These are phyloP conservation scores for Colletotrichum sojae DNA, from an alignment of 2,329 filamentous ascomycete species.

Conservation along the genomic window DNA sequence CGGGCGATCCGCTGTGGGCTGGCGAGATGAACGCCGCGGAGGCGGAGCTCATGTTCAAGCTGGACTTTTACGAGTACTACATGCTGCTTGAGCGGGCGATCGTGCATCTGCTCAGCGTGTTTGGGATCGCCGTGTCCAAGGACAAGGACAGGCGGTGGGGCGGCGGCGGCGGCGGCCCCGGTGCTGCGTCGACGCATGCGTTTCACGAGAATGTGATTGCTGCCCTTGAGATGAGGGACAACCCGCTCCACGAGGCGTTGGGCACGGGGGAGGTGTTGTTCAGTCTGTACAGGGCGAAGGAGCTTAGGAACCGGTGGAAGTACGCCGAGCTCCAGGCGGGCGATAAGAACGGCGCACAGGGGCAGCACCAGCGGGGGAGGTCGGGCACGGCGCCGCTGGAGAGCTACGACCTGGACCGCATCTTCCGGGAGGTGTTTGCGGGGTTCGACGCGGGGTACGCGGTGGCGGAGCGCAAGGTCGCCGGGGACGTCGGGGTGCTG, in stretches of 20 bases:
- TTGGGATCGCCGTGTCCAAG: constrained; percentile 67
- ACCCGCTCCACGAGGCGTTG: constrained; percentile 70
- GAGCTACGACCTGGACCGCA: constrained; percentile 73
- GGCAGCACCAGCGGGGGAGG: constrained; percentile 31
- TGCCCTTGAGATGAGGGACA: constrained; percentile 69
- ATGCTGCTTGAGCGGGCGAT: constrained; percentile 79
- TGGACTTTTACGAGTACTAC: constrained; percentile 85
- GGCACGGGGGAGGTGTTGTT: constrained; percentile 68
- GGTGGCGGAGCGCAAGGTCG: constrained; percentile 63
- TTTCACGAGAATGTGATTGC: constrained; percentile 80
- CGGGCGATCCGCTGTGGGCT: constrained; percentile 48
- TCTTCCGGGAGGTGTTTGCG: constrained; percentile 69
- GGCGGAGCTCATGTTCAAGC: constrained; percentile 80
- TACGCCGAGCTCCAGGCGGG: constrained; percentile 64
- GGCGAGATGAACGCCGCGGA: constrained; percentile 56
- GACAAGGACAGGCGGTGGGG: constrained; percentile 28
- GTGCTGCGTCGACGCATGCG: constrained; percentile 45
- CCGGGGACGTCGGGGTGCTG: constrained; percentile 40
- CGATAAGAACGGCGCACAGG: constrained; percentile 33
- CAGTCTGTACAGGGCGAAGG: constrained; percentile 77
- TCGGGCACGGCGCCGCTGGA: constrained; percentile 60
- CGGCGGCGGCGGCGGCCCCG: constrained; percentile 20
- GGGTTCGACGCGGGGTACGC: constrained; percentile 72
- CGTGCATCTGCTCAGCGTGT: constrained; percentile 76
- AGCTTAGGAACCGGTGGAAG: constrained; percentile 81